Conservation (phyloP, 2,329 filamentous ascomycete species). For the Stachybotrys chlorohalonatus region DNA sequence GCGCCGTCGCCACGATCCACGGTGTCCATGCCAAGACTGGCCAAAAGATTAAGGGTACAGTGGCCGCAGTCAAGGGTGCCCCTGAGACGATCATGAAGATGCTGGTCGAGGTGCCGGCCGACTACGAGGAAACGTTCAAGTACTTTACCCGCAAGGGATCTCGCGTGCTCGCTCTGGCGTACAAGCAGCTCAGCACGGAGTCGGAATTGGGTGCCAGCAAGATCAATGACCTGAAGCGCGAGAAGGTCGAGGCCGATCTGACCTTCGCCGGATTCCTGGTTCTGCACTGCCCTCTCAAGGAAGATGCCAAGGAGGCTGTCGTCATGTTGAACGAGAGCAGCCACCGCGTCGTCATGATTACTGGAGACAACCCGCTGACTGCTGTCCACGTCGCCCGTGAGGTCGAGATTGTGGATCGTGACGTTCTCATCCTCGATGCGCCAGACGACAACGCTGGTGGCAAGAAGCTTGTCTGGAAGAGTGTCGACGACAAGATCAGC, state of each 20-base stretch:
- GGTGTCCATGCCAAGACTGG: slow-evolving; percentile 63
- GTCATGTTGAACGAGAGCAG: slow-evolving; percentile 98
- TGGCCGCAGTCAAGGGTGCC: slow-evolving; percentile 92
- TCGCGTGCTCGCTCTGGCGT: slow-evolving; percentile 85
- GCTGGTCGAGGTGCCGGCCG: slow-evolving; percentile 69
- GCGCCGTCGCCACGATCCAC: slow-evolving; percentile 78
- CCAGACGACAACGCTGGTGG: slow-evolving; percentile 81
- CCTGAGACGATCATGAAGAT: slow-evolving; percentile 96
- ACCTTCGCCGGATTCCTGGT: slow-evolving; percentile 93
- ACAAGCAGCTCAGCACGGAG: slow-evolving; percentile 80
- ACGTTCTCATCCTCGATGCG: slow-evolving; percentile 88
- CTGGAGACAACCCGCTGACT: slow-evolving; percentile 93
- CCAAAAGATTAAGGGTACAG: slow-evolving; percentile 73
- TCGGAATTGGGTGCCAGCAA: slow-evolving; percentile 72
- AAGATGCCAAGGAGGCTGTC: slow-evolving; percentile 87
- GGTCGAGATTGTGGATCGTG: slow-evolving; percentile 95
- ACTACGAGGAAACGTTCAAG: slow-evolving; percentile 98
- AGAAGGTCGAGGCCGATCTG: slow-evolving; percentile 77
- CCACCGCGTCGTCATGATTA: slow-evolving; percentile 98
- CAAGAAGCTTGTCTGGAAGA: slow-evolving; percentile 84
- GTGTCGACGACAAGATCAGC: slow-evolving; percentile 80
- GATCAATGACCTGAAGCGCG: slow-evolving; percentile 91
- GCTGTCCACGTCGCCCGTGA: slow-evolving; percentile 91
- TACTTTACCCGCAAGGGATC: slow-evolving; percentile 95
- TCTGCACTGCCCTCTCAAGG: slow-evolving; percentile 89